Conservation (phyloP, 2,329 filamentous ascomycete species). For the Ceratocystis cacaofunesta region DNA sequence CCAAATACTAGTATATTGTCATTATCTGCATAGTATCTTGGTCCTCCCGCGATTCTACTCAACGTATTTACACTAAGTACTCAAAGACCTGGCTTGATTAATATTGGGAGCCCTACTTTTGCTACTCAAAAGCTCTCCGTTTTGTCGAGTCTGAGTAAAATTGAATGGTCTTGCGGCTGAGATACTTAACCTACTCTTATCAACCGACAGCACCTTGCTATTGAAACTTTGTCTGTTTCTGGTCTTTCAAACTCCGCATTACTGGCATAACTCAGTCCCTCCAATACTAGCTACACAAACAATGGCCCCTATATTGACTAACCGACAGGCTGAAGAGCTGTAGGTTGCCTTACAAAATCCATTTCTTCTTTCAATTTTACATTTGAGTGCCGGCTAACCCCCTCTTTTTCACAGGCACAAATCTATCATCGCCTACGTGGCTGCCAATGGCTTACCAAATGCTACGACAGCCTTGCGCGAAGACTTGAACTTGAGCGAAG, state of each 20-base stretch:
- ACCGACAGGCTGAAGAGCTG: slow-evolving; percentile 78
- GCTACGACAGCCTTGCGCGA: slow-evolving; percentile 58
- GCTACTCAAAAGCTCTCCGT: no score
- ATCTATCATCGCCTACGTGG: slow-evolving; percentile 79
- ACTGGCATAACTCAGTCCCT: neutral
- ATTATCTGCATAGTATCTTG: neutral
- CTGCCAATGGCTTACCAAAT: slow-evolving; percentile 54
- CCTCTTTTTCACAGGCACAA: slow-evolving; percentile 52
- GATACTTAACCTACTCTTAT: neutral
- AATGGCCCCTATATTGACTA: slow-evolving; percentile 64
- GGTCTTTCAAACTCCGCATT: neutral
- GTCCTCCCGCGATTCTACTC: neutral
- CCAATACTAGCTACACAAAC: neutral
- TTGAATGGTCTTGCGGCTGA: neutral
- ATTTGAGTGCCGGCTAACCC: slow-evolving; percentile 12
- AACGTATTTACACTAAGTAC: neutral
- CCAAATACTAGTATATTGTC: neutral
- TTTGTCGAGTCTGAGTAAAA: neutral
- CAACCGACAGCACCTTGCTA: neutral
- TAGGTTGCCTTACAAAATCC: slow-evolving; percentile 35
- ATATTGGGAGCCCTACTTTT: neutral
- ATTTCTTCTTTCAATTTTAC: neutral
- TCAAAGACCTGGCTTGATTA: neutral
- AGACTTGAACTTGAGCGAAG: slow-evolving; percentile 58
- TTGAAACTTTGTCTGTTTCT: neutral